Evolutionary conservation across 73 alveolate species (phyloP), one percentile per base, ranked within the genome.

Genomic region (Symbiodinium pilosum): DNA sequence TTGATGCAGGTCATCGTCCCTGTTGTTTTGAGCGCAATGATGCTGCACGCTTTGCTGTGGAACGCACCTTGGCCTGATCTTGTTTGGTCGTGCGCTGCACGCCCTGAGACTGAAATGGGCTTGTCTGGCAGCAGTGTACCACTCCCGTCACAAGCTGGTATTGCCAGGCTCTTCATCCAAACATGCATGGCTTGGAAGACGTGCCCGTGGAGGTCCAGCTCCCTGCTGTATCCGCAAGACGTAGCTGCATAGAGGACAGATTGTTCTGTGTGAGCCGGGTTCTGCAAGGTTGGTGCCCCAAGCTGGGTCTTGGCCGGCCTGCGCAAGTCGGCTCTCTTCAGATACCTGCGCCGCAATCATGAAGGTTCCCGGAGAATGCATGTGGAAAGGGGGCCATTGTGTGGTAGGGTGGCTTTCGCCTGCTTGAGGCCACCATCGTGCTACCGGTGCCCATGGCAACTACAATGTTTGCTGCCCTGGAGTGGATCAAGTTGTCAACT

Each of bases 391-490:
- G 16, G 71, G 71, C n/a, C 16, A 39, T 30, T 24, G 14, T 11
- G 38, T 26, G 42, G 34, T 20, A 8, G 83, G 32, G 16, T 64
- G 32, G 32, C 83, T 83, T 83, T 40, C 20, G 64, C 30, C 32
- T 51, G 40, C 40, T 16, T 18, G 71, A 89, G 96, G 96, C 36
- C 96, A 91, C 77, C 96, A 91, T 28, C 87, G 96, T 12, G 96
- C 96, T 28, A 85, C 43, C 43, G 96, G 96, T 43, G 42, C 96
- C 42, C 88, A 64, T 71, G 96, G 96, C 54, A 91, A 91, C 77
- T 91, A 91, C 96, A 91, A 91, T 32, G 96, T 91, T 42, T 91
- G 96, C 87, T 91, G 96, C 88, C 96, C 96, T 12, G 81, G 86
- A 12, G 87, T 91, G 39, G 96, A 91, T 54, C 96, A 89, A 43